A percentile compares a stretch with the other conserved stretches of the same genome.
Evolutionary conservation across 1,284 basidiomycete species (phyloP).

Genomic region (Leccinum pachyderme): DNA sequence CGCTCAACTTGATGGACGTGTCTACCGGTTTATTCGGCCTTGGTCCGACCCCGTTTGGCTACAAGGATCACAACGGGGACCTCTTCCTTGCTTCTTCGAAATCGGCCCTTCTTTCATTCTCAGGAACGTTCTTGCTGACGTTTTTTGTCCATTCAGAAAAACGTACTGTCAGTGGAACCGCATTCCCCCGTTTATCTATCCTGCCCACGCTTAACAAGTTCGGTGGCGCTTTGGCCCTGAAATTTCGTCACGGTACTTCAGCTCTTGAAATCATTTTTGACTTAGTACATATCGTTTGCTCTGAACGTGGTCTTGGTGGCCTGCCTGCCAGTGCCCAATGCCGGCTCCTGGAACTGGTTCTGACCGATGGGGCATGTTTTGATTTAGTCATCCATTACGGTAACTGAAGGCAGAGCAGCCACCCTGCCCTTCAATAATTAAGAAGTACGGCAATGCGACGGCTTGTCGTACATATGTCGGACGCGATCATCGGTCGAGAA

Average conservation of each 20-base stretch:
- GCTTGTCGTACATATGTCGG: not conserved
- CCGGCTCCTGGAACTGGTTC: constrained; percentile 17
- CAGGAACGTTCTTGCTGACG: constrained; percentile 12
- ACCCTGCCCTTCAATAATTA: not conserved
- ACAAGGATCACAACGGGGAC: constrained; percentile 23
- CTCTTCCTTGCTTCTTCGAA: constrained; percentile 11
- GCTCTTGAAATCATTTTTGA: constrained; percentile 1
- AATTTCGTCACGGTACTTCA: not conserved
- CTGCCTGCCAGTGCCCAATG: constrained; percentile 2
- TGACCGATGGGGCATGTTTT: constrained; percentile 4
- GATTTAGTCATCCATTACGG: not conserved
- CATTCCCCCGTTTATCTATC: constrained; percentile 10
- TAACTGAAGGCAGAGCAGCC: not conserved
- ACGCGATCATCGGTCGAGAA: constrained; percentile 4
- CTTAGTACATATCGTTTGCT: no score
- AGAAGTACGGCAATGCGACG: not conserved
- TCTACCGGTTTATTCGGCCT: constrained; percentile 7
- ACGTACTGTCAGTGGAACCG: not conserved
- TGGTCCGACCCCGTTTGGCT: constrained; percentile 1
- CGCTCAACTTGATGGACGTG: constrained; percentile 7
- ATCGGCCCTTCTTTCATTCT: constrained; percentile 4
- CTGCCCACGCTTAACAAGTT: constrained; percentile 3
- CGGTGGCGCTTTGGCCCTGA: not conserved
- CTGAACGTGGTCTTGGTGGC: not conserved
- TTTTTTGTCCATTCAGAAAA: constrained; percentile 10